Evolutionary conservation across 2,329 filamentous ascomycete species (phyloP).

Genomic region (Cryphonectria radicalis): DNA sequence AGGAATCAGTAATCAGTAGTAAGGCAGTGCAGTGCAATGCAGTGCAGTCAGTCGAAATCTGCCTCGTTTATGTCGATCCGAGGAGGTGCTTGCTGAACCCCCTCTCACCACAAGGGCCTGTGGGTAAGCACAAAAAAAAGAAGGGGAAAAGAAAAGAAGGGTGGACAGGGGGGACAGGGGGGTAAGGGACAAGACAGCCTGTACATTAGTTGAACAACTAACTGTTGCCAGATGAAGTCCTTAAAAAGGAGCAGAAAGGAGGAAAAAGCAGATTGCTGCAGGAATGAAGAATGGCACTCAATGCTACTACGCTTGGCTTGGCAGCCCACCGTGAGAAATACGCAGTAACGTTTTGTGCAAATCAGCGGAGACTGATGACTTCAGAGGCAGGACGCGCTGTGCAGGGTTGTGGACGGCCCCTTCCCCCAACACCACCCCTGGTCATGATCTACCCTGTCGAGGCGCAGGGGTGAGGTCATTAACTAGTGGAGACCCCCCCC

Average conservation of each 20-base stretch:
- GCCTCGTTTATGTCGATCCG: background rate
- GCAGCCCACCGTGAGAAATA: slow-evolving; percentile 4
- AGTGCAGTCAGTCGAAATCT: background rate
- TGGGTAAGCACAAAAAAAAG: background rate
- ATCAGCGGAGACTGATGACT: slow-evolving; percentile 5
- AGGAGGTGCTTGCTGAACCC: background rate
- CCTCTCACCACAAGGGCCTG: background rate
- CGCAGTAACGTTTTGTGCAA: slow-evolving; percentile 1
- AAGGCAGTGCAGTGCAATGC: background rate
- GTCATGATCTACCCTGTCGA: background rate
- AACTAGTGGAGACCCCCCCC: background rate
- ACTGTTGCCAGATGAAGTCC: background rate
- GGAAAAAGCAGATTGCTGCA: background rate
- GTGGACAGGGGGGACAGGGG: too few species aligned
- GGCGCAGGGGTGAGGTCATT: slow-evolving; percentile 2
- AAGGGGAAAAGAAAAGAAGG: too few species aligned
- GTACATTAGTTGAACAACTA: background rate
- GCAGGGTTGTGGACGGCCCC: background rate
- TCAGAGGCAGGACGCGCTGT: background rate
- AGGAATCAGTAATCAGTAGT: background rate
- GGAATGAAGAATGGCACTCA: background rate
- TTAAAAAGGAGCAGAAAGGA: background rate
- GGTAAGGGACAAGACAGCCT: background rate
- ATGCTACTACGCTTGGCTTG: slow-evolving; percentile 5
- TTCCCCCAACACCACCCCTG: background rate